Percentiles rank a stretch among this genome's conserved stretches.
phyloP scores from a whole-genome alignment of 1,284 basidiomycete genomes.

The Ganoderma sinense region DNA sequence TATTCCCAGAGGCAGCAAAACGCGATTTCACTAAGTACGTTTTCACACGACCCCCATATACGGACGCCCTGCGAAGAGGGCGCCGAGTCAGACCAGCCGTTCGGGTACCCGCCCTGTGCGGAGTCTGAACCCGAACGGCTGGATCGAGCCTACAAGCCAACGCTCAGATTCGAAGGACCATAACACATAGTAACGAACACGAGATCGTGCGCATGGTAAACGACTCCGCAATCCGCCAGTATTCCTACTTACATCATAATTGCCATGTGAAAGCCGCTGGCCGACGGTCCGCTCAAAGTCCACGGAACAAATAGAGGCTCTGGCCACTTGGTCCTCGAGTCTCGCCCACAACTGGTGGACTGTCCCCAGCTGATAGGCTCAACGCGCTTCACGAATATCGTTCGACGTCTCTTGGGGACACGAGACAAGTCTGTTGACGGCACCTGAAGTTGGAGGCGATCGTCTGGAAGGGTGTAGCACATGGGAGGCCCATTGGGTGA shows the following conservation, averaged over 20 bases:
- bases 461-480: background rate
- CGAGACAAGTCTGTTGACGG: background rate
- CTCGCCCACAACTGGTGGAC: background rate
- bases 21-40: no score
- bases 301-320: background rate
- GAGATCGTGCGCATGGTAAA: background rate
- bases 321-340: background rate
- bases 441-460: background rate
- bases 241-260: background rate
- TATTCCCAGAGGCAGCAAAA: no score
- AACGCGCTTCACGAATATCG: background rate
- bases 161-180: background rate
- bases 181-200: background rate
- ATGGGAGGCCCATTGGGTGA: background rate
- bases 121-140: no score
- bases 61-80: no score
- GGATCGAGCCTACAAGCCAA: background rate
- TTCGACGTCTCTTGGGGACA: background rate
- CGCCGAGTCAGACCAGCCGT: no score
- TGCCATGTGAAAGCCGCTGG: background rate
- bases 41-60: no score
- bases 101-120: no score
- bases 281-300: background rate
- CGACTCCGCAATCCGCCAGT: background rate
- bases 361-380: background rate